Conservation (phyloP, 2,329 filamentous ascomycete genomes). For the Penicillium digitatum region DNA sequence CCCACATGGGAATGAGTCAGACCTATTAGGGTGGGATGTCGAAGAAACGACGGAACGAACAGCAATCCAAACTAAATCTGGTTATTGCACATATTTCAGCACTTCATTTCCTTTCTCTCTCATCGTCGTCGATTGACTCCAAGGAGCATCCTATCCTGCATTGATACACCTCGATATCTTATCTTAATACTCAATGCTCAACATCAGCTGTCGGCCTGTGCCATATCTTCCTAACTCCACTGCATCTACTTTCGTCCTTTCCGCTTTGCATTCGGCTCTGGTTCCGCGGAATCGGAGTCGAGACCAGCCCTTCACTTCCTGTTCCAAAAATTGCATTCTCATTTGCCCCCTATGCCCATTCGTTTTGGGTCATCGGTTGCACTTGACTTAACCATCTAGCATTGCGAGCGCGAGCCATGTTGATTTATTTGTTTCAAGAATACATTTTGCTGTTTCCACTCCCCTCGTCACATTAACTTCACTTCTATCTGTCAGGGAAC, state of each 20-base stretch:
- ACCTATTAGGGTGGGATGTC: conserved; percentile 29
- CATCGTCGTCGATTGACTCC: conserved; percentile 13
- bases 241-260: conserved; percentile 12
- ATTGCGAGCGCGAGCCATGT: conserved; percentile 47
- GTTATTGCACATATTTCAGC: conserved; percentile 22
- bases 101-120: conserved; percentile 14
- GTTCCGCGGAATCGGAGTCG: conserved; percentile 18
- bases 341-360: conserved; percentile 31
- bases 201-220: conserved; percentile 14
- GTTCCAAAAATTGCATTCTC: conserved; percentile 37
- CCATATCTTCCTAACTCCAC: conserved; percentile 15
- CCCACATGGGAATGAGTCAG: conserved; percentile 36
- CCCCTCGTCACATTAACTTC: conserved; percentile 12
- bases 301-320: conserved; percentile 24
- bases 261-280: conserved; percentile 23
- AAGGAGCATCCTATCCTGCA: conserved; percentile 15
- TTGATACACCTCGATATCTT: conserved; percentile 13
- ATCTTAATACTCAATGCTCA: conserved; percentile 15
- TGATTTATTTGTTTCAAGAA: conserved; percentile 22
- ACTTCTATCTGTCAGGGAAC: conserved; percentile 20
- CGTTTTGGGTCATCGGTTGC: conserved; percentile 32
- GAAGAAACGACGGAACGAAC: conserved; percentile 12
- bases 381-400: conserved; percentile 41
- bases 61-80: conserved; percentile 16
- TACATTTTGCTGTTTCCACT: conserved; percentile 16